Conservation (phyloP, 1,284 basidiomycete genomes). For the Xerocomus minutiporus region DNA sequence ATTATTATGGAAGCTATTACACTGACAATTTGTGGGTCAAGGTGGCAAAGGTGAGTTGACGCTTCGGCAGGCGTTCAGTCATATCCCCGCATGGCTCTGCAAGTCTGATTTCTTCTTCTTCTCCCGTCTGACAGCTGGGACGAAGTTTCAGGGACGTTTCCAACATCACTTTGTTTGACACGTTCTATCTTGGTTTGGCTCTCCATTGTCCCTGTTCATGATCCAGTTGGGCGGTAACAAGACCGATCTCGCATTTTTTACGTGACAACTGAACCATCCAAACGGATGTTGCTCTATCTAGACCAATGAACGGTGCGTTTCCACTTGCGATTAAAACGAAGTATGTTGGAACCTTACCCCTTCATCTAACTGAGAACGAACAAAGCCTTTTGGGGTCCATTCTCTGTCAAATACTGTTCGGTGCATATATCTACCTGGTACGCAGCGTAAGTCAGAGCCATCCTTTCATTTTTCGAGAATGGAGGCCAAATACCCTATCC, state of each 20-base stretch:
- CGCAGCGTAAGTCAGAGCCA: conserved; percentile 15
- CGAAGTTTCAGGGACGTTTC: conserved; percentile 23
- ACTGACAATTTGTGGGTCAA: conserved; percentile 13
- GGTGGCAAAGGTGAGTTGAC: conserved; percentile 11
- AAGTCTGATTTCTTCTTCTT: conserved; percentile 25
- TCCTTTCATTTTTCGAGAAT: conserved; percentile 21
- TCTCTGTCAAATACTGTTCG: conserved; percentile 17
- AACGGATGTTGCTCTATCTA: conserved; percentile 13
- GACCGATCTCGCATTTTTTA: conserved; percentile 19
- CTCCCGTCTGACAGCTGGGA: conserved; percentile 17
- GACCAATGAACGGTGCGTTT: conserved; percentile 13
- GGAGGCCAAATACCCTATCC: conserved; percentile 32
- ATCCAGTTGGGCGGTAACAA: conserved; percentile 11
- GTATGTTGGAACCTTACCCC: conserved; percentile 17
- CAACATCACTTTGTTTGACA: conserved; percentile 16
- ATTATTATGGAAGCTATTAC: conserved; percentile 29
- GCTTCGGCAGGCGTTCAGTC: conserved; percentile 15
- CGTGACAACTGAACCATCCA: conserved; percentile 17
- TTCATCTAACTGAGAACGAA: conserved; percentile 22
- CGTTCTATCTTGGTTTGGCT: conserved; percentile 25
- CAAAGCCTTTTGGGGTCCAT: conserved; percentile 9
- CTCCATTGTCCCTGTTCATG: conserved; percentile 13
- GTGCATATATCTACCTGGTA: conserved; percentile 24
- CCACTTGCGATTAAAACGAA: conserved; percentile 18
- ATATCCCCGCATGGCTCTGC: conserved; percentile 20